These are phyloP conservation scores for Daldinia loculata DNA, from an alignment of 495 filamentous ascomycete genomes.

Conservation along the genomic window DNA sequence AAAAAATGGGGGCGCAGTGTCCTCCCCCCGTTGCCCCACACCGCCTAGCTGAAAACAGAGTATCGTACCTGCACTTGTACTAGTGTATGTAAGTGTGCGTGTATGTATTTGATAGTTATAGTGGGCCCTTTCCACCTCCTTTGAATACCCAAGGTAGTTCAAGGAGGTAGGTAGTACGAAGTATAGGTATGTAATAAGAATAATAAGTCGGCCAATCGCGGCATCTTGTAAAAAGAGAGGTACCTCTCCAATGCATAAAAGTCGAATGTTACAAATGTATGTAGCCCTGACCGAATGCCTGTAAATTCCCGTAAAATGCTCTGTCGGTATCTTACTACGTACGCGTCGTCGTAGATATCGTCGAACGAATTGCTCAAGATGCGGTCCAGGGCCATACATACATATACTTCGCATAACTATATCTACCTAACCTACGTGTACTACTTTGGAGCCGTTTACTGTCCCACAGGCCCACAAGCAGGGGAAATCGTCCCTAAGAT, in stretches of 20 bases:
- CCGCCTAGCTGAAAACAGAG: conserved; percentile 5
- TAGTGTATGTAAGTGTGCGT: conserved; percentile 5
- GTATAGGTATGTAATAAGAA: conserved; percentile 2
- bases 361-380: conserved; percentile 5
- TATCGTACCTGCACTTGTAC: background rate
- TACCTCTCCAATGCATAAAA: background rate
- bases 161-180: background rate
- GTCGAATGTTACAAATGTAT: conserved; percentile 12
- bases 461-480: conserved; percentile 36
- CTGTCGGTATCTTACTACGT: background rate
- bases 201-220: conserved; percentile 33
- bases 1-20: conserved; percentile 25
- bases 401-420: conserved; percentile 3
- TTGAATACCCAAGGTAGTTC: conserved; percentile 13
- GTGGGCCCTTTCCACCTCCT: conserved; percentile 16
- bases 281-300: conserved; percentile 9
- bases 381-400: conserved; percentile 1
- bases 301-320: conserved; percentile 3
- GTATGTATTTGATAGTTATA: conserved; percentile 11
- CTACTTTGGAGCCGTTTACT: conserved; percentile 8
- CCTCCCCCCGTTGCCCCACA: conserved; percentile 23
- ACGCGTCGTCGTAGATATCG: conserved; percentile 4
- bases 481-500: conserved; percentile 34
- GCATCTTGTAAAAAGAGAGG: conserved; percentile 23
- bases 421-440: conserved; percentile 17